Conservation (phyloP, 2,329 filamentous ascomycete genomes). For the Cladosporium sp. region DNA sequence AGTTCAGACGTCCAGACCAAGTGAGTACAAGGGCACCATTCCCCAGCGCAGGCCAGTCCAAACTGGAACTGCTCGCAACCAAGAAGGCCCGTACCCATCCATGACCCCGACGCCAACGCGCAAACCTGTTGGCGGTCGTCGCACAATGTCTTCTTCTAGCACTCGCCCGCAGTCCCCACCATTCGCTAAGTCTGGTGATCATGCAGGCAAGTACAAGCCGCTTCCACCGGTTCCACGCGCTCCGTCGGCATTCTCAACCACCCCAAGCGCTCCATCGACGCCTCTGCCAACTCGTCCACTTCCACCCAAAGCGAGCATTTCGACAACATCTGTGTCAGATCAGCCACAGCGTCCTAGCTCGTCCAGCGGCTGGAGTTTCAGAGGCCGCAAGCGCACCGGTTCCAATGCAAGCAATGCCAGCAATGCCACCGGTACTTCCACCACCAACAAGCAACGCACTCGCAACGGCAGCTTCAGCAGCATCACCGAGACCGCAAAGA, state of each 20-base stretch:
- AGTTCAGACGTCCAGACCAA: background rate
- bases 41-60: background rate
- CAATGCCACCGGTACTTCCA: background rate
- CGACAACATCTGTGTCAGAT: background rate
- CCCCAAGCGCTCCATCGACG: background rate
- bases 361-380: slow-evolving; percentile 12
- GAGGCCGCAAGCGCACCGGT: slow-evolving; percentile 3
- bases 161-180: background rate
- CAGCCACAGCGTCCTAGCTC: slow-evolving; percentile 1
- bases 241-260: background rate
- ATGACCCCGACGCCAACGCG: background rate
- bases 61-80: background rate
- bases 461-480: slow-evolving; percentile 15
- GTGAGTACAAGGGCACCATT: background rate
- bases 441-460: background rate
- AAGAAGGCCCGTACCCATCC: background rate
- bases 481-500: slow-evolving; percentile 15
- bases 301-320: background rate
- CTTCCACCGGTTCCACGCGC: background rate
- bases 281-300: background rate
- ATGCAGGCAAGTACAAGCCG: background rate
- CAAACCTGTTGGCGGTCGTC: slow-evolving; percentile 4
- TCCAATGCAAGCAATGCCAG: slow-evolving; percentile 1
- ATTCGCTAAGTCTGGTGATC: background rate
- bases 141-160: background rate